phyloP scores from a whole-genome alignment of 1,284 basidiomycete genomes.

The Heliocybe sulcata region DNA sequence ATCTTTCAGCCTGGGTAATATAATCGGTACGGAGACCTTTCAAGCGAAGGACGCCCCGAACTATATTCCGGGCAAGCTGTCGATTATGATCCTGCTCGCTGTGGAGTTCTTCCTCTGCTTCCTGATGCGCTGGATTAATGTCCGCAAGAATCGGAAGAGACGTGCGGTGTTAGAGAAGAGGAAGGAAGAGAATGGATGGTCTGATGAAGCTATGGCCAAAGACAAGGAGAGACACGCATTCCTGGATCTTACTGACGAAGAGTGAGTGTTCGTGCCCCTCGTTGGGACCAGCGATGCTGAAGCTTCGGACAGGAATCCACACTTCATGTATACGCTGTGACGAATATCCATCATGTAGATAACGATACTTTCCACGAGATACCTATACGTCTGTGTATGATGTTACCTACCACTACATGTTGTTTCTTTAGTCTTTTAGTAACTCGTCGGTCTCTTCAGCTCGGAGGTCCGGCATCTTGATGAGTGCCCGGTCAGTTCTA shows the following conservation, averaged over 20 bases:
- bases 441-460: no score
- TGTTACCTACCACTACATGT: no score
- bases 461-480: no score
- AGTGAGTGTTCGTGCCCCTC: slow-evolving; percentile 26
- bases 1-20: slow-evolving; percentile 51
- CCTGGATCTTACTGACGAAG: slow-evolving; percentile 54
- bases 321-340: slow-evolving; percentile 41
- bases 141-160: slow-evolving; percentile 46
- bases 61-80: slow-evolving; percentile 57
- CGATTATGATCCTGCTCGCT: slow-evolving; percentile 52
- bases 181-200: slow-evolving; percentile 44
- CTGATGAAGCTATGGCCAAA: slow-evolving; percentile 43
- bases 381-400: no score
- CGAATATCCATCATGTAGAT: no score
- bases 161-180: slow-evolving; percentile 30
- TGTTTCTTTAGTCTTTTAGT: no score
- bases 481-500: no score
- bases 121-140: slow-evolving; percentile 47
- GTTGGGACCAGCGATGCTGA: slow-evolving; percentile 1
- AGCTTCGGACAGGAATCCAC: slow-evolving; percentile 21
- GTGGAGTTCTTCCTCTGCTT: slow-evolving; percentile 42
- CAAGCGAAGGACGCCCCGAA: slow-evolving; percentile 53
- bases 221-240: slow-evolving; percentile 57
- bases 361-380: no score
- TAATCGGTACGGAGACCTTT: slow-evolving; percentile 56